phyloP scores from a whole-genome alignment of 768 basidiomycete species.

The Leccinum pellstonianum region DNA sequence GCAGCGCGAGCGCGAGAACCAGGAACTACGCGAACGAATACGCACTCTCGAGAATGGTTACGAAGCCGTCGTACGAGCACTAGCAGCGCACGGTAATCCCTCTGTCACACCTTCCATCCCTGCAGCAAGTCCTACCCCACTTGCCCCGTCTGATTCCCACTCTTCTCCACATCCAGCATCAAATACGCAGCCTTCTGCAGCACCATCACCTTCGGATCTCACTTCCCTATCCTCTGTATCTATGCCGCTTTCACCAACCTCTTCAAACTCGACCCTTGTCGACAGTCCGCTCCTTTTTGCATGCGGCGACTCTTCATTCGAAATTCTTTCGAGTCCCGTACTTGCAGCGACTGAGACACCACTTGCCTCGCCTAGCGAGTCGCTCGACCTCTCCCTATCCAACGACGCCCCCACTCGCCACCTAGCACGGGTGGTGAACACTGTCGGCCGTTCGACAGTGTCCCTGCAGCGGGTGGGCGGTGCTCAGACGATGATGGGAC shows the following conservation, averaged over 20 bases:
- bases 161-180: conserved; percentile 23
- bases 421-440: conserved; percentile 97
- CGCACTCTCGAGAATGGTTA: conserved; percentile 78
- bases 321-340: conserved; percentile 40
- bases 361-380: conserved; percentile 22
- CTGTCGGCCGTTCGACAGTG: conserved; percentile 53
- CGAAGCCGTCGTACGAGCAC: conserved; percentile 75
- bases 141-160: conserved; percentile 20
- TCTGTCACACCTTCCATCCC: conserved; percentile 24
- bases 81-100: conserved; percentile 55
- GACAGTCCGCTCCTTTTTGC: conserved; percentile 32
- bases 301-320: conserved; percentile 21
- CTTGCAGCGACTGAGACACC: conserved; percentile 35
- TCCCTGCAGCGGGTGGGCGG: conserved; percentile 93
- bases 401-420: conserved; percentile 79
- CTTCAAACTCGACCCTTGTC: conserved; percentile 41
- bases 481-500: conserved; percentile 32
- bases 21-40: conserved; percentile 73
- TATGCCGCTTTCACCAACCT: conserved; percentile 42
- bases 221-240: conserved; percentile 34
- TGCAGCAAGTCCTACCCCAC: conserved; percentile 10
- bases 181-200: conserved; percentile 22
- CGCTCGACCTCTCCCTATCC: conserved; percentile 35
- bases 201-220: conserved; percentile 17
- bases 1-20: conserved; percentile 62